phyloP scores from a whole-genome alignment of 805 yeast species.

The Ogataea corticis region DNA sequence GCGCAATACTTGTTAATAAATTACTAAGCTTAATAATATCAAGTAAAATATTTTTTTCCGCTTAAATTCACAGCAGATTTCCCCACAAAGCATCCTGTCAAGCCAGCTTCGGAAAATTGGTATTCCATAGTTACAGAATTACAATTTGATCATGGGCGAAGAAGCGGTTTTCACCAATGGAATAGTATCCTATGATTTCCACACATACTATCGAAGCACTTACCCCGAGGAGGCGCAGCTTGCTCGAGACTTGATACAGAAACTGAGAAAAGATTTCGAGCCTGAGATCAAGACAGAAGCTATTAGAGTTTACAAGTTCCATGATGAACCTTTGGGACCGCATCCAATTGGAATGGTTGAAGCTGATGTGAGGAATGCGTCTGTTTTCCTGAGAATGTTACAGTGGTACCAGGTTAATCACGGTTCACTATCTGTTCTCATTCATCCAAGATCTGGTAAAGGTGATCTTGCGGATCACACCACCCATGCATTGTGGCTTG shows the following conservation, averaged over 20 bases:
- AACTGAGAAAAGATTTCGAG: slow-evolving; percentile 27
- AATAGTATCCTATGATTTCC: slow-evolving; percentile 51
- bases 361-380: slow-evolving; percentile 49
- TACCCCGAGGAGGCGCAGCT: slow-evolving; percentile 35
- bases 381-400: slow-evolving; percentile 43
- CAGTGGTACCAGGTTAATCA: slow-evolving; percentile 56
- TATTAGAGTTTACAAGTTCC: slow-evolving; percentile 44
- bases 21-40: slow-evolving; percentile 2
- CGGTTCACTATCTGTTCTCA: slow-evolving; percentile 50
- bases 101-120: background rate
- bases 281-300: slow-evolving; percentile 37
- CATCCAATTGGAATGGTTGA: slow-evolving; percentile 63
- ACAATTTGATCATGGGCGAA: background rate
- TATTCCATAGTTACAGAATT: background rate
- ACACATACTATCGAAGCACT: slow-evolving; percentile 49
- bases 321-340: slow-evolving; percentile 55
- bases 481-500: slow-evolving; percentile 57
- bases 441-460: slow-evolving; percentile 50
- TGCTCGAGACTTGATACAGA: slow-evolving; percentile 28
- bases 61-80: no score
- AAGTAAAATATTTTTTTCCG: no score
- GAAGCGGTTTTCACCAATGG: slow-evolving; percentile 15
- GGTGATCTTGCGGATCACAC: slow-evolving; percentile 53
- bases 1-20: no score
- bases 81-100: no score